These are phyloP conservation scores for Scedosporium aurantiacum DNA, from an alignment of 2,329 filamentous ascomycete genomes.

Conservation along the genomic window DNA sequence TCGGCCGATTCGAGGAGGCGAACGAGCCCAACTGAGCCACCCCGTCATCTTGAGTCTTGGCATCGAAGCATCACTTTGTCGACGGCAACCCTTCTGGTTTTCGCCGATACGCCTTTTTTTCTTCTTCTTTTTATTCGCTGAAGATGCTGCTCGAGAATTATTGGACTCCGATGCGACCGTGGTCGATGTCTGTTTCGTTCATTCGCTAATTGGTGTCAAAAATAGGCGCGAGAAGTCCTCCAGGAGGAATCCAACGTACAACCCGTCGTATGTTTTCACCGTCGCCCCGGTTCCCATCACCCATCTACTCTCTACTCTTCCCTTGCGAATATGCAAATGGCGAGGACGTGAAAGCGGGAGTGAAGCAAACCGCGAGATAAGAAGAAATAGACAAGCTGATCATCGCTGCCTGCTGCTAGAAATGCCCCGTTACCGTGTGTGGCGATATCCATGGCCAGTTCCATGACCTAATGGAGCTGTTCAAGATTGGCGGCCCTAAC, in stretches of 20 bases:
- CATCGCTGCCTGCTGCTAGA: constrained; percentile 35
- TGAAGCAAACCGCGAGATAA: neutral
- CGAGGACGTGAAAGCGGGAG: neutral
- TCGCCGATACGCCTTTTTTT: too few species aligned
- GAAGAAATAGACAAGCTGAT: neutral
- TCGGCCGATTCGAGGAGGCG: neutral
- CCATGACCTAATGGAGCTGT: constrained; percentile 97
- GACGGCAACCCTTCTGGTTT: too few species aligned
- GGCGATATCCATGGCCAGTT: constrained; percentile 99
- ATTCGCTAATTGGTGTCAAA: neutral
- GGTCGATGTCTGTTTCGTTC: constrained; percentile 13
- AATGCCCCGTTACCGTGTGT: constrained; percentile 98
- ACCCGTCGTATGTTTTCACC: constrained; percentile 64
- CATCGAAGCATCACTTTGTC: neutral
- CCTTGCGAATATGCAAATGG: neutral
- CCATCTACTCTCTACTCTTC: neutral
- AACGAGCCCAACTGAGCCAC: neutral
- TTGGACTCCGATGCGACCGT: neutral
- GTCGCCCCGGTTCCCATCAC: neutral
- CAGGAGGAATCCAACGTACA: constrained; percentile 98
- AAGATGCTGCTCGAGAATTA: too few species aligned
- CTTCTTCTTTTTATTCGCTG: too few species aligned
- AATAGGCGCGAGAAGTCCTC: constrained; percentile 83
- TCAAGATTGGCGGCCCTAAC: constrained; percentile 96
- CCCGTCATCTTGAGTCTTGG: neutral